Base-by-base conservation (phyloP, 1,139 yeast genomes). In the Candida sp. region DNA sequence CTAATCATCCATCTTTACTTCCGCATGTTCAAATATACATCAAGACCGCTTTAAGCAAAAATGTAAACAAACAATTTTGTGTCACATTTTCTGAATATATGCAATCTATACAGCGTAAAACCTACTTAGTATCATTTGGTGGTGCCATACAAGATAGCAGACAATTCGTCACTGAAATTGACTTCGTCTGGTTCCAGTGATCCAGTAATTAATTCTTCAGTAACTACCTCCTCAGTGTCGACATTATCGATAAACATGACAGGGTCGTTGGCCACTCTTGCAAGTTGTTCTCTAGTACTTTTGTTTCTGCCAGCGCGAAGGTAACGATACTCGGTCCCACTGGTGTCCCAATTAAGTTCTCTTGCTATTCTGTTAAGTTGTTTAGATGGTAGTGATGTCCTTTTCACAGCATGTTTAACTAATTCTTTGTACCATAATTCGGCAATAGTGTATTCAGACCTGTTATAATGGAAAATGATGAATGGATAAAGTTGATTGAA, bases 401-500 rank as follows among this genome's bases (percentile, higher is more conserved):
- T 55, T 15, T 47, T 48, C 4, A 68, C 68, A 2, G 74, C 75
- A 43, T 61, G 57, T 22, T 55, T 57, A 3, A 66, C 62, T 35
- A 73, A 48, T 35, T 69, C 59, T n/a, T 61, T 54, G 49, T 69
- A 73, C 78, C 78, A 73, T 11, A 57, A 40, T 42, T 64, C 61
- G 1, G 77, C 74, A 15, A 51, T 50, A 1, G 56, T 56, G 47
- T 49, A 51, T 41, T 72, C 72, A 9, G 59, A 53, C 21, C 63
- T 52, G n/a, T 53, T 51, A 47, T 68, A 67, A 47, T 71, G 74
- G 46, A 63, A 65, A 47, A 56, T 57, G 6, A 73, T 65, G 41
- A 73, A 69, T 1, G 78, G 77, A 42, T 59, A 70, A 2, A 72
- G 51, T 48, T 72, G 78, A 45, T 66, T 63, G 51, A 72, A 70